A percentile compares a stretch with the other conserved stretches of the same genome.
phyloP scores from a whole-genome alignment of 176 grass and related monocot genomes.

The Paspalum notatum region DNA sequence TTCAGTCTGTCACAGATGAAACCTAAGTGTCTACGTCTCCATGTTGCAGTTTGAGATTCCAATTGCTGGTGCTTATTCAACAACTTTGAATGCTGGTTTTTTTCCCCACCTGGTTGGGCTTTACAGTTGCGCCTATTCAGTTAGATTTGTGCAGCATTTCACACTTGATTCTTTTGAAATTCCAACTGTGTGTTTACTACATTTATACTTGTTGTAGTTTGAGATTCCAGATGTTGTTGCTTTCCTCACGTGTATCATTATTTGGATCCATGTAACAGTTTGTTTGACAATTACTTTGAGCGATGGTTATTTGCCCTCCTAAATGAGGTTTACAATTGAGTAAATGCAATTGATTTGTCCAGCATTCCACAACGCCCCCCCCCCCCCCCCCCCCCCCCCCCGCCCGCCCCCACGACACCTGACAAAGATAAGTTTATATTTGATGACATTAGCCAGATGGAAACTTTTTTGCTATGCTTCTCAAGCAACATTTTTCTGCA shows the following conservation, averaged over 20 bases:
- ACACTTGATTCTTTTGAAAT: not conserved
- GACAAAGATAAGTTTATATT: not conserved
- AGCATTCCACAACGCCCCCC: too few relatives aligned
- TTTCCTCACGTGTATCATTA: too few relatives aligned
- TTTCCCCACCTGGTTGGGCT: not conserved
- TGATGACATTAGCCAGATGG: not conserved
- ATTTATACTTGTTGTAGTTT: not conserved
- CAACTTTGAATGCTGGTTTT: not conserved
- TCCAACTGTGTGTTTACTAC: not conserved
- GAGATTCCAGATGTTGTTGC: not conserved
- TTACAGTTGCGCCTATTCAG: not conserved
- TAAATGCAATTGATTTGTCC: too few relatives aligned
- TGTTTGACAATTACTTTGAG: too few relatives aligned
- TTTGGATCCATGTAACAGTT: too few relatives aligned
- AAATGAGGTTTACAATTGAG: too few relatives aligned
- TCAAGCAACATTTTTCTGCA: not conserved
- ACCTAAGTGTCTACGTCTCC: not conserved
- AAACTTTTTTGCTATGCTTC: not conserved
- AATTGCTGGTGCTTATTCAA: not conserved
- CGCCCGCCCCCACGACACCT: too few relatives aligned
- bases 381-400: too few relatives aligned
- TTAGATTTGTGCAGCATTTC: not conserved
- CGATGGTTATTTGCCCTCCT: too few relatives aligned
- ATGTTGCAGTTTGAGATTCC: not conserved
- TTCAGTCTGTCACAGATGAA: too few relatives aligned